Conservation (phyloP, 1,284 basidiomycete species). For the Naganishia sp. region DNA sequence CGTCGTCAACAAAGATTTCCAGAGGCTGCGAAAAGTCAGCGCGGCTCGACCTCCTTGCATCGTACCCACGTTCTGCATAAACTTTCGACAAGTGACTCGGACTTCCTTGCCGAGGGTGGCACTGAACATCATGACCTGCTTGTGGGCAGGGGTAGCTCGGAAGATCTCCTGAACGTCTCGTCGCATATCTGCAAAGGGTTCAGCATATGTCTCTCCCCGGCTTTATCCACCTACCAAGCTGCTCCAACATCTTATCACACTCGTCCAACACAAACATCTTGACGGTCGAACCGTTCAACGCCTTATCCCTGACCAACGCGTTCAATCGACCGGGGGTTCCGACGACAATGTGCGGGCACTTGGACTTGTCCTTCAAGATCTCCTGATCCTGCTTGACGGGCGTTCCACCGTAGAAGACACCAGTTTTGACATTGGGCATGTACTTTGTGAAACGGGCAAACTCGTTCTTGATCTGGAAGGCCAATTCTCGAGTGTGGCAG, state of each 20-base stretch:
- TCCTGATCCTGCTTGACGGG: constrained; percentile 93
- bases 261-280: constrained; percentile 99
- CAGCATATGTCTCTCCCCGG: not conserved
- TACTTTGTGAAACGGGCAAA: constrained; percentile 99
- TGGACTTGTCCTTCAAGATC: constrained; percentile 89
- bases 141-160: constrained; percentile 98
- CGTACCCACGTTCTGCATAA: constrained; percentile 91
- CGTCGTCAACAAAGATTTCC: constrained; percentile 99
- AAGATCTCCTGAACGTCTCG: constrained; percentile 99
- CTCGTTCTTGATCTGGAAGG: constrained; percentile 99
- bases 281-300: constrained; percentile 86
- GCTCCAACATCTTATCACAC: constrained; percentile 99
- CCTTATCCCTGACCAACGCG: constrained; percentile 88
- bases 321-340: constrained; percentile 96
- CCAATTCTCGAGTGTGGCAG: constrained; percentile 98
- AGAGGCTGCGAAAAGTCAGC: constrained; percentile 67
- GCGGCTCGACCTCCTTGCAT: constrained; percentile 10
- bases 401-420: constrained; percentile 97
- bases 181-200: constrained; percentile 85
- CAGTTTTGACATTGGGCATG: constrained; percentile 97
- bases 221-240: constrained; percentile 70
- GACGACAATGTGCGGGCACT: constrained; percentile 98
- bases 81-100: constrained; percentile 97
- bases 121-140: constrained; percentile 99
- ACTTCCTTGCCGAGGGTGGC: constrained; percentile 98